phyloP scores from a whole-genome alignment of 495 filamentous ascomycete genomes.

The Xylaria bambusicola region DNA sequence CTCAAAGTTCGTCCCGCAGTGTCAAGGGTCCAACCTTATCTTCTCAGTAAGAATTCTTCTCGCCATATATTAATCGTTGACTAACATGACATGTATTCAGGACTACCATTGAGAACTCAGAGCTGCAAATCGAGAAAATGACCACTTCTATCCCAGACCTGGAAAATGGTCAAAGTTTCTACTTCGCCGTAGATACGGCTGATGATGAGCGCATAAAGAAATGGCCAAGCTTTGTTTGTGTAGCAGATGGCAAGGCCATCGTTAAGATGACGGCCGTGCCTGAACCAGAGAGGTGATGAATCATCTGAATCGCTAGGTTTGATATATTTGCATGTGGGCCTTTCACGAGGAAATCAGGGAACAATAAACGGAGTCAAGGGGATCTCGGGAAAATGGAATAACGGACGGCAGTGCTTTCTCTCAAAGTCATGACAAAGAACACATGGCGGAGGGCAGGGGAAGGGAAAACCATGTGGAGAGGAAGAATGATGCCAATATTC shows the following conservation, averaged over 20 bases:
- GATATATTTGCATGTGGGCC: no score
- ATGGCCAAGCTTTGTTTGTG: constrained; percentile 22
- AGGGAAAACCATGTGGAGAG: no score
- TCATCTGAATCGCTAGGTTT: not conserved
- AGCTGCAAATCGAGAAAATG: constrained; percentile 10
- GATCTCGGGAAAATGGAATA: no score
- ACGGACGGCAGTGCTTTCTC: no score
- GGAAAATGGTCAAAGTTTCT: constrained; percentile 12
- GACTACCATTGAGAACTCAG: constrained; percentile 11
- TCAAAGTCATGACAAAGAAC: no score
- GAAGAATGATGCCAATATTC: no score
- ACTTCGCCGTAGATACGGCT: constrained; percentile 21
- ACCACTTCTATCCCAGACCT: not conserved
- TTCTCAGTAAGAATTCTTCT: not conserved
- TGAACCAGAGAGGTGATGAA: not conserved
- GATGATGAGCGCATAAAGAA: constrained; percentile 24
- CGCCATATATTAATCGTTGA: no score
- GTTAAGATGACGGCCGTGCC: constrained; percentile 12
- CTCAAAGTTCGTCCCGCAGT: no score
- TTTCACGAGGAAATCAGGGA: no score
- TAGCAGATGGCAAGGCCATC: constrained; percentile 19
- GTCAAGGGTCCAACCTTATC: not conserved
- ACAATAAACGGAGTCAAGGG: no score
- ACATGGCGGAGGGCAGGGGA: no score
- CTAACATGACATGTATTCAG: not conserved